Base-by-base conservation (phyloP, 2,329 filamentous ascomycete genomes). In the Neonectria magnoliae region DNA sequence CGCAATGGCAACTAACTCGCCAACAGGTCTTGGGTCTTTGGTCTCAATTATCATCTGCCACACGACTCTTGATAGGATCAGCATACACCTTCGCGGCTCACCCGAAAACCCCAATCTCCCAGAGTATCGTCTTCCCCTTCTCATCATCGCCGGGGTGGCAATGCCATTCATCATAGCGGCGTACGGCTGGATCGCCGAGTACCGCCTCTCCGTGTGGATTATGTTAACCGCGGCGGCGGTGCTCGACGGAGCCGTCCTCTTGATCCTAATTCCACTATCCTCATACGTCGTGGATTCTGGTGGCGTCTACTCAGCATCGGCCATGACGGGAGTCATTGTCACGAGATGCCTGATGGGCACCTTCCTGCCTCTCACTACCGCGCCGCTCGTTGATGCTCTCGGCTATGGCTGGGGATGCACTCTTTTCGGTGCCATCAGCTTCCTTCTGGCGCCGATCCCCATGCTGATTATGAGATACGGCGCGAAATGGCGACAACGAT, bases 231-330 rank as follows among this genome's bases (percentile, higher is more conserved):
- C 79, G 0, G 79, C 85, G 0, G 80, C 73, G 3, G n/a, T 84
- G 1, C 73, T 87, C 6, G 86, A 86, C 11, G 73, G 79, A 20
- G 77, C 80, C 5, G 73, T 86, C 2, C 76, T 84, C 53, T 73
- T 88, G 2, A 78, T 79, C 4, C 77, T 83, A 51, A 72, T 89
- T 20, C 85, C 87, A 0, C 60, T 88, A 2, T 83, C 82, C 60
- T 81, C 85, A 0, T 89, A 88, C 66, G 80, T 88, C 0, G 86
- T 88, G 2, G 87, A 89, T 64, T 84, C 86, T 0, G 87, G 84
- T 62, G 85, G 85, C 0, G 63, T 85, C 6, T 88, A 86, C 69
- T 83, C 85, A 1, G 87, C 87, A 0, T 87, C 84, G 11, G 86
- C 86, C 2, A 81, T 88, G 78, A 88, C 86, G 0, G 85, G 83